Percentiles rank a stretch among this genome's conserved stretches.
Conservation (phyloP, 306 rosid genomes). For the Cucumis hystrix region DNA sequence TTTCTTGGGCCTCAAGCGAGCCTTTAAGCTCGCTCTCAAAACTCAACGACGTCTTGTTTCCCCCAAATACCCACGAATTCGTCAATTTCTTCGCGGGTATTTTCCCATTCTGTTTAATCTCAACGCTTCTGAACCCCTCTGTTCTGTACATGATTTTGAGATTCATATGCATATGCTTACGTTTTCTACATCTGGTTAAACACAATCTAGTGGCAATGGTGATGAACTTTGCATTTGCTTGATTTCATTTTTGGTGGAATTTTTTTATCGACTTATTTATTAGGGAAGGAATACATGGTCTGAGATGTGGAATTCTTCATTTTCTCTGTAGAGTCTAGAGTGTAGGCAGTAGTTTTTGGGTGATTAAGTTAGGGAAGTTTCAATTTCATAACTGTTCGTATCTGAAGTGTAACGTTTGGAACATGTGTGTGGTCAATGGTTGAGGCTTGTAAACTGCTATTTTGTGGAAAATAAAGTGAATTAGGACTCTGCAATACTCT, state of each 20-base stretch:
- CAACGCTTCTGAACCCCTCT: too few species aligned
- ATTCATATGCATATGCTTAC: too few species aligned
- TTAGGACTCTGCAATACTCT: background rate
- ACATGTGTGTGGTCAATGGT: background rate
- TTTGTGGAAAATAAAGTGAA: background rate
- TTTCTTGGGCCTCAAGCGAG: conserved; percentile 74
- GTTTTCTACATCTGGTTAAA: background rate
- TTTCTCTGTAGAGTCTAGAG: background rate
- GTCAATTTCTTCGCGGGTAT: conserved; percentile 62
- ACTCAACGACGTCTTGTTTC: conserved; percentile 56
- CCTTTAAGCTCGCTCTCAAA: conserved; percentile 56
- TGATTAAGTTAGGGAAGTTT: background rate
- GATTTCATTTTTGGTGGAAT: background rate
- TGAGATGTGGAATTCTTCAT: background rate
- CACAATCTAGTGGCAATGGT: background rate
- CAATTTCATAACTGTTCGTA: background rate
- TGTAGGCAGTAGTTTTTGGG: background rate
- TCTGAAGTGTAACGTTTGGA: background rate
- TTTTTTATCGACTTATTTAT: background rate
- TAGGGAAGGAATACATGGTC: background rate
- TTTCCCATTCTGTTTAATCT: background rate
- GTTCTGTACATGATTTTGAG: too few species aligned
- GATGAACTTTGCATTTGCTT: background rate
- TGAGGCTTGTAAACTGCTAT: background rate
- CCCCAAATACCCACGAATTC: conserved; percentile 48